Percentiles rank a stretch among this genome's conserved stretches.
Evolutionary conservation across 306 rosid genomes (phyloP).

Genomic region (Elaeagnus macrophylla): DNA sequence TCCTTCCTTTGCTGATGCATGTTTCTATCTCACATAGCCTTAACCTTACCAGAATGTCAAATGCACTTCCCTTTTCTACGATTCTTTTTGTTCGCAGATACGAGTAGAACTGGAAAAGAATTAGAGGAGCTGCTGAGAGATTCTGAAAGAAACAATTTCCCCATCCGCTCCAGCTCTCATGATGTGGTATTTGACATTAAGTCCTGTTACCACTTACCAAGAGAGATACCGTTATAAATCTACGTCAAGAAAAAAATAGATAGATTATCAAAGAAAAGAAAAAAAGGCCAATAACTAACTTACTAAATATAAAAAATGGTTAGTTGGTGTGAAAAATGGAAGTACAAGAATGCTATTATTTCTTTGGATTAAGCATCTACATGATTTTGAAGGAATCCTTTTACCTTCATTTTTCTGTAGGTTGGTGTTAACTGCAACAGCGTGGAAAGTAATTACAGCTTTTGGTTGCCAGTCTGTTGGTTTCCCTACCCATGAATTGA

Average conservation of each 20-base stretch:
- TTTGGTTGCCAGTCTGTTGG: conserved; percentile 87
- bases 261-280: too few species aligned
- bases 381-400: conserved; percentile 4
- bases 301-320: background rate
- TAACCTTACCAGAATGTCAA: too few species aligned
- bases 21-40: too few species aligned
- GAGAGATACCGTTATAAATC: background rate
- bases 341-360: background rate
- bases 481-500: conserved; percentile 72
- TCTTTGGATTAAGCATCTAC: background rate
- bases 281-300: too few species aligned
- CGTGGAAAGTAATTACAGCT: conserved; percentile 71
- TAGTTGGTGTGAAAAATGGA: background rate
- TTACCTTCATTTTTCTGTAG: conserved; percentile 88
- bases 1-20: too few species aligned
- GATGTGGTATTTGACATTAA: conserved; percentile 77
- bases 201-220: conserved; percentile 45
- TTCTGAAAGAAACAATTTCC: conserved; percentile 75
- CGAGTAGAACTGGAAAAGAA: conserved; percentile 8
- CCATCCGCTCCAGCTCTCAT: conserved; percentile 81
- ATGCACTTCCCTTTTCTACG: too few species aligned
- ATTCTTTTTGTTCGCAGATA: background rate
- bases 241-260: too few species aligned
- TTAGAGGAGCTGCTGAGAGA: conserved; percentile 90
- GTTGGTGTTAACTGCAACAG: conserved; percentile 91